These are phyloP conservation scores for Paradendryphiella salina DNA, from an alignment of 2,329 filamentous ascomycete species.

Conservation along the genomic window DNA sequence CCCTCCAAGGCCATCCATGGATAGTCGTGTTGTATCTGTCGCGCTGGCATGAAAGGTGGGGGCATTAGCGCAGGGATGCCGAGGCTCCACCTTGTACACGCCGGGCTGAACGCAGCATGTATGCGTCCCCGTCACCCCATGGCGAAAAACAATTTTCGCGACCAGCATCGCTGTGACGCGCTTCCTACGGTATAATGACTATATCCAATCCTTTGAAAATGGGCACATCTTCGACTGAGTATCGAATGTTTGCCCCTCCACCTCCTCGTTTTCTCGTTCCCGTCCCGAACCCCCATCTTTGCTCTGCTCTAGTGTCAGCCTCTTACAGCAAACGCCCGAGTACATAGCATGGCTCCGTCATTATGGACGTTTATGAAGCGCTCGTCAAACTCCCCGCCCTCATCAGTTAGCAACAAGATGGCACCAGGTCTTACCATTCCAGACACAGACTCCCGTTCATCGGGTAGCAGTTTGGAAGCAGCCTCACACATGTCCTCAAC, in stretches of 20 bases:
- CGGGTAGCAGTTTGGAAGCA: conserved; percentile 27
- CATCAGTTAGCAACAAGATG: conserved; percentile 42
- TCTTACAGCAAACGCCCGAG: conserved; percentile 5
- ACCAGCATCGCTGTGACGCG: conserved; percentile 9
- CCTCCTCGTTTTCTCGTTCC: conserved; percentile 19
- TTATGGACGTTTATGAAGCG: conserved; percentile 45
- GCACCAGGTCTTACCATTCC: conserved; percentile 33
- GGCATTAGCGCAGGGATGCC: conserved; percentile 17
- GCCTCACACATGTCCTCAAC: conserved; percentile 24
- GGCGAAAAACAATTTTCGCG: conserved; percentile 21
- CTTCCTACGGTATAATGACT: conserved; percentile 14
- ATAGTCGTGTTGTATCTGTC: too few relatives aligned
- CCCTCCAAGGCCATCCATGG: too few relatives aligned
- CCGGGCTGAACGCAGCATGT: conserved; percentile 19
- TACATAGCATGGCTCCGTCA: conserved; percentile 41
- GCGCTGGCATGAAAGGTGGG: conserved; percentile 28
- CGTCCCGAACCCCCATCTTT: conserved; percentile 32
- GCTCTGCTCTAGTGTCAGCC: conserved; percentile 24
- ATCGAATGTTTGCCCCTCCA: conserved; percentile 23
- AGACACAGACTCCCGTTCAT: conserved; percentile 33
- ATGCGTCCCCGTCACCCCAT: conserved; percentile 33
- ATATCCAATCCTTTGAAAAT: conserved; percentile 28
- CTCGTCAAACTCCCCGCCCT: conserved; percentile 27
- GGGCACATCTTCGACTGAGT: conserved; percentile 28
- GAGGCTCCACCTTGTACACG: conserved; percentile 16